Percentiles rank a stretch among this genome's conserved stretches.
These are phyloP conservation scores for Aspergillus heteromorphus DNA, from an alignment of 495 filamentous ascomycete genomes.

Conservation along the genomic window DNA sequence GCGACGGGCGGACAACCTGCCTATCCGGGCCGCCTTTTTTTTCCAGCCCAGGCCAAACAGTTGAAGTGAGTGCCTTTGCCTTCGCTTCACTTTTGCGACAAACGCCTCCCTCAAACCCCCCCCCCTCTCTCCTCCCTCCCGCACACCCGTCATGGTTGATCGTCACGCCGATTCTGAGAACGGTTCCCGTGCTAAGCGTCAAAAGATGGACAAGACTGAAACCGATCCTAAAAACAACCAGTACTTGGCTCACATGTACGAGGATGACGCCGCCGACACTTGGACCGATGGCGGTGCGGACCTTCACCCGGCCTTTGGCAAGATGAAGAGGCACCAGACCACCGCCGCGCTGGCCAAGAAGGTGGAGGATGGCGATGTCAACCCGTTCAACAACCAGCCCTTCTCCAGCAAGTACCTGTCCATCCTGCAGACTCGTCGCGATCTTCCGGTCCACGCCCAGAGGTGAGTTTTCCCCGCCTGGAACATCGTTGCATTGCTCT, in stretches of 20 bases:
- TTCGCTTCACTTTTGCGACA: constrained; percentile 6
- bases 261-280: constrained; percentile 41
- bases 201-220: constrained; percentile 41
- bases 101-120: constrained; percentile 1
- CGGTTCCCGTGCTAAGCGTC: constrained; percentile 42
- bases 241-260: constrained; percentile 87
- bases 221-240: constrained; percentile 63
- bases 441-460: constrained; percentile 85
- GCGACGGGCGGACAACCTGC: constrained; percentile 27
- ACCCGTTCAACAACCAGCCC: constrained; percentile 72
- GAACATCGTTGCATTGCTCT: no score
- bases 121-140: background rate
- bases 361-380: constrained; percentile 76
- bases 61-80: no score
- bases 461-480: constrained; percentile 46
- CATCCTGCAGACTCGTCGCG: constrained; percentile 76
- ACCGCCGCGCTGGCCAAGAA: constrained; percentile 67
- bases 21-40: constrained; percentile 30
- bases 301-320: constrained; percentile 49
- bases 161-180: constrained; percentile 37
- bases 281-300: constrained; percentile 18
- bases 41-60: constrained; percentile 1
- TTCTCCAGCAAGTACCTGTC: constrained; percentile 82
- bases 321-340: constrained; percentile 72
- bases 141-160: constrained; percentile 32